A percentile compares a stretch with the other conserved stretches of the same genome.
These are phyloP conservation scores for Benincasa hispida DNA, from an alignment of 306 rosid species.

Conservation along the genomic window DNA sequence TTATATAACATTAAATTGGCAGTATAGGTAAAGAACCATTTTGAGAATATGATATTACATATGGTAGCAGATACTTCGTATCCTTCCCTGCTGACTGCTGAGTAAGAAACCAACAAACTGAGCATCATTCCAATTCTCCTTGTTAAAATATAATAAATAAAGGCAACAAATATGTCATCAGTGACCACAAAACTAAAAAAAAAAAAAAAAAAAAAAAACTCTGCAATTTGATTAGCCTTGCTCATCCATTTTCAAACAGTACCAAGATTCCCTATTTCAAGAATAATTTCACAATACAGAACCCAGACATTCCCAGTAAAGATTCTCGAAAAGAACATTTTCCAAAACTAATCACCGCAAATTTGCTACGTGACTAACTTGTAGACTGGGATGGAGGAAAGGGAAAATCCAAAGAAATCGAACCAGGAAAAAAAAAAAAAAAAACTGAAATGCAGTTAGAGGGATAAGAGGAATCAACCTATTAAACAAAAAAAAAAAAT, in stretches of 20 bases:
- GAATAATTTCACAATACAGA: too few species aligned
- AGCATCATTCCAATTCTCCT: background rate
- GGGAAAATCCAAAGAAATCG: background rate
- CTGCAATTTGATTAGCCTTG: background rate
- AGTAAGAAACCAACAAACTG: background rate
- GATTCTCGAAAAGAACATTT: background rate
- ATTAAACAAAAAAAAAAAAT: too few species aligned
- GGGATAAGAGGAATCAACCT: background rate
- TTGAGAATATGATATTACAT: background rate
- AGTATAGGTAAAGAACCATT: background rate
- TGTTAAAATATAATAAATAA: background rate
- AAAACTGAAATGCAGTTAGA: background rate
- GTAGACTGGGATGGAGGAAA: background rate
- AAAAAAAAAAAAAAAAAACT: background rate
- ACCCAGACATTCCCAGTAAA: too few species aligned
- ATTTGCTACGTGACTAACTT: background rate
- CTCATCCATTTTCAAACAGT: background rate
- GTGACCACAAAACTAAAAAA: background rate
- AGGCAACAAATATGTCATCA: background rate
- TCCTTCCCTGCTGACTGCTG: background rate
- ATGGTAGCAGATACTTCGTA: background rate
- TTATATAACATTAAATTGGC: background rate
- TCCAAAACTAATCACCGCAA: background rate
- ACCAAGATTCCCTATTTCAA: background rate
- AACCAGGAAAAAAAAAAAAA: background rate